Conservation (phyloP, 345 rosid genomes). For the Reutealis trisperma region DNA sequence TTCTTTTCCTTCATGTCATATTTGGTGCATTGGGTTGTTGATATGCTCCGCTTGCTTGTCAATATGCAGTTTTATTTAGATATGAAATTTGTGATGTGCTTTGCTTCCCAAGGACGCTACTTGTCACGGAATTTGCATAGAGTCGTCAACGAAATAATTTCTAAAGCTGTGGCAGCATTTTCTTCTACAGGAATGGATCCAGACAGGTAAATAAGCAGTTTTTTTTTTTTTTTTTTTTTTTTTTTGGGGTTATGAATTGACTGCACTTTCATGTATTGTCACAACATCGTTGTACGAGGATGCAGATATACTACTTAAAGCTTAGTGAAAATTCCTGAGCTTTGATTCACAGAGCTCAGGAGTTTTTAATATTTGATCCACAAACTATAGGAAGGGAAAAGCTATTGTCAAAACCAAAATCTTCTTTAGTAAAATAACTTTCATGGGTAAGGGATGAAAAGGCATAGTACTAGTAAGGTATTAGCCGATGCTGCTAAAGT, state of each 20-base stretch:
- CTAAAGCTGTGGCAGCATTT: slow-evolving; percentile 79
- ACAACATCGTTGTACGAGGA: background rate
- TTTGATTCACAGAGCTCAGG: too few relatives aligned
- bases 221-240: slow-evolving; percentile 17
- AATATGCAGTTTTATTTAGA: slow-evolving; percentile 81
- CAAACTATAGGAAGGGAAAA: too few relatives aligned
- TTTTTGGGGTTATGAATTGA: slow-evolving; percentile 1
- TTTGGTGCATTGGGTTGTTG: background rate
- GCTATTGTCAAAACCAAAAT: too few relatives aligned
- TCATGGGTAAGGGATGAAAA: too few relatives aligned
- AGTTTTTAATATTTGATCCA: too few relatives aligned
- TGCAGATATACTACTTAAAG: background rate
- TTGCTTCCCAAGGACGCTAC: slow-evolving; percentile 97
- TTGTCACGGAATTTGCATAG: slow-evolving; percentile 88
- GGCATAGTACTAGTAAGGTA: too few relatives aligned
- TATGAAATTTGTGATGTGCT: slow-evolving; percentile 89
- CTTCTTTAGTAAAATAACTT: too few relatives aligned
- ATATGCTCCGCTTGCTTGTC: slow-evolving; percentile 6
- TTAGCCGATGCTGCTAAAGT: too few relatives aligned
- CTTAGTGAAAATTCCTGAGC: background rate
- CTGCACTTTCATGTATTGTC: background rate
- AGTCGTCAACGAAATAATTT: slow-evolving; percentile 82
- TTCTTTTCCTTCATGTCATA: slow-evolving; percentile 8
- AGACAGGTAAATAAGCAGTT: slow-evolving; percentile 54
- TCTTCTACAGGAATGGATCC: slow-evolving; percentile 93